Conservation (phyloP, 345 rosid genomes). For the Brassica juncea region DNA sequence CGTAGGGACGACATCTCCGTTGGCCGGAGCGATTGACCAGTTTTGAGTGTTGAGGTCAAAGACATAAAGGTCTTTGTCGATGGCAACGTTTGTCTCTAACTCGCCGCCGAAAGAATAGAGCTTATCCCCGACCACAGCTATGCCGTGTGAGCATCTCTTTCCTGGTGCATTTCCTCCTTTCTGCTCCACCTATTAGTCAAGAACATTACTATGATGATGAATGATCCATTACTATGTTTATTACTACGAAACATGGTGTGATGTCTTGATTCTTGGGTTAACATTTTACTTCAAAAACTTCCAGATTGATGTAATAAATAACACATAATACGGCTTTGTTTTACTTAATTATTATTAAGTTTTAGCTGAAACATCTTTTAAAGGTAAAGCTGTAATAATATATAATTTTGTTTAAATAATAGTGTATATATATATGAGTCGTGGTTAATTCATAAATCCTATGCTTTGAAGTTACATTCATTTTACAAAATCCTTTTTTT, state of each 20-base stretch:
- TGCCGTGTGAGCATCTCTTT: constrained; percentile 23
- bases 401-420: background rate
- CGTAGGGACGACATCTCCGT: background rate
- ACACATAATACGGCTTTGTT: background rate
- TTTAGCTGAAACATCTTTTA: background rate
- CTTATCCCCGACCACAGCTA: constrained; percentile 23
- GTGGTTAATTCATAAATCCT: no score
- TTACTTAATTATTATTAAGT: background rate
- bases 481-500: no score
- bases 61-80: constrained; percentile 33
- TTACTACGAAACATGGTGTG: background rate
- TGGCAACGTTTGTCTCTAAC: background rate
- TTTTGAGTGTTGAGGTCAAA: constrained; percentile 19
- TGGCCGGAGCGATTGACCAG: constrained; percentile 25
- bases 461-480: no score
- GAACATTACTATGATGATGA: background rate
- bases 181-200: constrained; percentile 8
- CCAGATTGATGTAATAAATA: background rate
- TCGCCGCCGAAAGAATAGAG: constrained; percentile 27
- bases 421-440: no score
- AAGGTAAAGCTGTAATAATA: background rate
- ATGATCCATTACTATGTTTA: background rate
- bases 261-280: background rate
- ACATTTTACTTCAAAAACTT: background rate
- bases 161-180: background rate